Evolutionary conservation across 2,329 filamentous ascomycete genomes (phyloP).

Genomic region (Xylaria multiplex): DNA sequence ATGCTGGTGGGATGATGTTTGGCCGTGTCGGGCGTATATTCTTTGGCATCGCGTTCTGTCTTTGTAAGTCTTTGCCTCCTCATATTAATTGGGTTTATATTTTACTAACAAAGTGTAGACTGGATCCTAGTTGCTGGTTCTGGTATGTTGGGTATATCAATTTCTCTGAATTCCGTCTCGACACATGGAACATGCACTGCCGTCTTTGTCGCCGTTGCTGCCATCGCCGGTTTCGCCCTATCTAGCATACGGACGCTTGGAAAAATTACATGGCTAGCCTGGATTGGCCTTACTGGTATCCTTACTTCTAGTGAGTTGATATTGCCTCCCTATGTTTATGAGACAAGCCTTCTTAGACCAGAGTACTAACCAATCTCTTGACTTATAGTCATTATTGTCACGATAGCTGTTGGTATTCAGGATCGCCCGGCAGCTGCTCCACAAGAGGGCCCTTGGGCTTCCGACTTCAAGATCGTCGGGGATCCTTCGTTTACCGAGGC

Average conservation of each 20-base stretch:
- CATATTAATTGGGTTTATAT: background rate
- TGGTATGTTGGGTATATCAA: slow-evolving; percentile 55
- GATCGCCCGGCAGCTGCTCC: slow-evolving; percentile 45
- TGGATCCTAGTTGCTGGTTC: slow-evolving; percentile 48
- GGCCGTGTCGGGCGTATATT: slow-evolving; percentile 57
- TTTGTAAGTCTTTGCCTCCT: slow-evolving; percentile 44
- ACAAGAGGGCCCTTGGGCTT: slow-evolving; percentile 39
- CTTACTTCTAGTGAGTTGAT: slow-evolving; percentile 35
- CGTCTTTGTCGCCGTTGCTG: slow-evolving; percentile 52
- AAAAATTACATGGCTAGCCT: slow-evolving; percentile 50
- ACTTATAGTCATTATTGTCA: slow-evolving; percentile 43
- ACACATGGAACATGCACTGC: slow-evolving; percentile 54
- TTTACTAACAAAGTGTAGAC: slow-evolving; percentile 8
- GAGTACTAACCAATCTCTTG: background rate
- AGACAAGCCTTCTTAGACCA: background rate
- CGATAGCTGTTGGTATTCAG: slow-evolving; percentile 48
- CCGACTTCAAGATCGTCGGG: slow-evolving; percentile 47
- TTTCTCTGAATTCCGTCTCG: slow-evolving; percentile 54
- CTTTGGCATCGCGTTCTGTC: slow-evolving; percentile 50
- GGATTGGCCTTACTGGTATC: slow-evolving; percentile 48
- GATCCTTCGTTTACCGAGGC: slow-evolving; percentile 47
- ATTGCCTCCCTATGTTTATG: background rate
- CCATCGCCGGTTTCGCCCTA: slow-evolving; percentile 38
- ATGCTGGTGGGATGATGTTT: slow-evolving; percentile 55
- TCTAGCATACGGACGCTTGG: slow-evolving; percentile 49